A percentile compares a stretch with the other conserved stretches of the same genome.
phyloP scores from a whole-genome alignment of 371 early-diverging fungal species.

The Apophysomyces ossiformis region DNA sequence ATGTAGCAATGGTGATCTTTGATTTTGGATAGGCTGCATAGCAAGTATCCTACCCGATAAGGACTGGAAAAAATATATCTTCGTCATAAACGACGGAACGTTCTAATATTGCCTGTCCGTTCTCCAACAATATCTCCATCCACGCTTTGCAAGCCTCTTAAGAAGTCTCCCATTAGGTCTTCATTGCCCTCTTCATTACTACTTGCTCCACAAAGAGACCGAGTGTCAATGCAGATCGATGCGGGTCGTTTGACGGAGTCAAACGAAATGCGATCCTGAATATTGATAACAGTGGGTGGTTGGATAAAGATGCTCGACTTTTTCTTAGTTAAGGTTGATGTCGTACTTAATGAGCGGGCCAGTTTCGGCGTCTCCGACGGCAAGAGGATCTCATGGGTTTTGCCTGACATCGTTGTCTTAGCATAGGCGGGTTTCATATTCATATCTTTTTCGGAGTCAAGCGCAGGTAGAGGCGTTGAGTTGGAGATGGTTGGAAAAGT shows the following conservation, averaged over 20 bases:
- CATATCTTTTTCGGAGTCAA: not conserved
- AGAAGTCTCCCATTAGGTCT: slow-evolving; percentile 51
- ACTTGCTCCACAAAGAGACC: slow-evolving; percentile 31
- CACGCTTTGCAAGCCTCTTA: slow-evolving; percentile 40
- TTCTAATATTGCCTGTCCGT: slow-evolving; percentile 38
- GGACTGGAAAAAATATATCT: too few species aligned
- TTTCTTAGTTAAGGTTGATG: slow-evolving; percentile 16
- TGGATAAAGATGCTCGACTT: slow-evolving; percentile 13
- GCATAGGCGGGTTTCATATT: not conserved
- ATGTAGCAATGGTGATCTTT: too few species aligned
- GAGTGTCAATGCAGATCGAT: slow-evolving; percentile 47
- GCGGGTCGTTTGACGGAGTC: slow-evolving; percentile 35
- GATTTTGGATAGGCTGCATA: too few species aligned
- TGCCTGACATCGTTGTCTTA: not conserved
- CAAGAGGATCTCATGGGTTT: not conserved
- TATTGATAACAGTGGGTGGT: slow-evolving; percentile 31
- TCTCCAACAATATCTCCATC: slow-evolving; percentile 52
- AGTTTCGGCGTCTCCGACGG: slow-evolving; percentile 26
- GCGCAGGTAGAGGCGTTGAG: slow-evolving; percentile 39
- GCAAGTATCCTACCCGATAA: too few species aligned
- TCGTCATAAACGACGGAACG: slow-evolving; percentile 21
- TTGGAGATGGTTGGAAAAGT: slow-evolving; percentile 49
- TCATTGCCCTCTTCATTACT: slow-evolving; percentile 27
- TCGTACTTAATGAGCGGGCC: slow-evolving; percentile 31
- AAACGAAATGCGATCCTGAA: slow-evolving; percentile 31